Percentiles rank a stretch among this genome's conserved stretches.
phyloP scores from a whole-genome alignment of 1,139 yeast species.

The Kluyveromyces sp. region DNA sequence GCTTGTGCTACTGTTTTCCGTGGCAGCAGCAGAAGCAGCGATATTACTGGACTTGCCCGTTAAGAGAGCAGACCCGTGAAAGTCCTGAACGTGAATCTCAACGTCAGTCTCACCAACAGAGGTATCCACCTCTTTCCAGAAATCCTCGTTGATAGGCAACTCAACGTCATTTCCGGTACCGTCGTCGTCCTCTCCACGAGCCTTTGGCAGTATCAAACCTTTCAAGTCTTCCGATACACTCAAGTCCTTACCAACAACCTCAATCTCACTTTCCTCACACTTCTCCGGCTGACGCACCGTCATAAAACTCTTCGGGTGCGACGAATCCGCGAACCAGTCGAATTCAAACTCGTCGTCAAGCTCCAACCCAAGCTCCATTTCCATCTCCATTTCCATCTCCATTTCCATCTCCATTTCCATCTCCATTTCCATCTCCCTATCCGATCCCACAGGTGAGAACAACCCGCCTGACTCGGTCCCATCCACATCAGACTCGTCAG shows the following conservation, averaged over 20 bases:
- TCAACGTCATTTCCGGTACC: slow-evolving; percentile 6
- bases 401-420: slow-evolving; percentile 7
- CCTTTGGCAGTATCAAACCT: background rate
- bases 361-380: background rate
- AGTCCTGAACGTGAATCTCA: background rate
- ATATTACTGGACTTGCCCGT: too few relatives aligned
- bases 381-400: background rate
- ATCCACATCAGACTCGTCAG: slow-evolving; percentile 9
- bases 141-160: slow-evolving; percentile 19
- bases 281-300: background rate
- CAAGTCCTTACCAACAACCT: background rate
- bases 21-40: background rate
- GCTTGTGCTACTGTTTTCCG: background rate
- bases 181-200: background rate
- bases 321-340: slow-evolving; percentile 14
- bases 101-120: background rate
- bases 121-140: slow-evolving; percentile 23
- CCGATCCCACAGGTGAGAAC: slow-evolving; percentile 13
- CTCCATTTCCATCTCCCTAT: slow-evolving; percentile 7
- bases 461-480: slow-evolving; percentile 7
- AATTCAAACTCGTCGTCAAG: slow-evolving; percentile 14
- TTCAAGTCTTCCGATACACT: slow-evolving; percentile 1
- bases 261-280: background rate
- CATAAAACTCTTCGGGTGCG: slow-evolving; percentile 17
- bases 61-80: too few relatives aligned